phyloP scores from a whole-genome alignment of 768 basidiomycete species.

The Pilatotrama ljubarskyi region DNA sequence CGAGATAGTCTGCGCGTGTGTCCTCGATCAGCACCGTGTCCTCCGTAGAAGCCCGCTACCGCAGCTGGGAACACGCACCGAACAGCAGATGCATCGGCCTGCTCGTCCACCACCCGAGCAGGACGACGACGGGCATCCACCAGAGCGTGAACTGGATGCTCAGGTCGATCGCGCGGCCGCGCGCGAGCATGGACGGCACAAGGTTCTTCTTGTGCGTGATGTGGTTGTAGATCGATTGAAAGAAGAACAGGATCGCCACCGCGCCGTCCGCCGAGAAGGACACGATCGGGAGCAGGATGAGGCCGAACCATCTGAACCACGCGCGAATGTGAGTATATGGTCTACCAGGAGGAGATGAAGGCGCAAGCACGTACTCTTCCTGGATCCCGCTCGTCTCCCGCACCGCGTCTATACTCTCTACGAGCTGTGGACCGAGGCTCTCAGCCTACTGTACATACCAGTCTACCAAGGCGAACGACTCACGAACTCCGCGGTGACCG shows the following conservation, averaged over 20 bases:
- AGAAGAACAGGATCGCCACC: constrained; percentile 58
- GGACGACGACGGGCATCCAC: constrained; percentile 74
- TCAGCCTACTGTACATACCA: background rate
- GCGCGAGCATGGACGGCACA: constrained; percentile 59
- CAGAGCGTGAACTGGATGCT: constrained; percentile 77
- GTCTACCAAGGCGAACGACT: constrained; percentile 14
- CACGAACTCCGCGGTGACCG: constrained; percentile 71
- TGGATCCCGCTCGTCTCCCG: constrained; percentile 43
- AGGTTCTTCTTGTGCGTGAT: constrained; percentile 40
- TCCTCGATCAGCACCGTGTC: background rate
- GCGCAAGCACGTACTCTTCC: constrained; percentile 46
- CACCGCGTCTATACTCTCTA: constrained; percentile 62
- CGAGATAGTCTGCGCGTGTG: constrained; percentile 57
- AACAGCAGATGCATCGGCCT: constrained; percentile 68
- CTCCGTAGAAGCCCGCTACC: background rate
- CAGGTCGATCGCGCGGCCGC: constrained; percentile 70
- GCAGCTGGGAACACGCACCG: constrained; percentile 41
- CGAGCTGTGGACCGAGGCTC: constrained; percentile 44
- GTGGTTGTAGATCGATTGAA: constrained; percentile 43
- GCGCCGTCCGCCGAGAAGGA: constrained; percentile 74
- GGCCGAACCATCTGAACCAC: constrained; percentile 62
- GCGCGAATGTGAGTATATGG: background rate
- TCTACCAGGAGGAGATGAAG: background rate
- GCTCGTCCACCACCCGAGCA: constrained; percentile 66
- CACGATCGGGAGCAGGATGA: constrained; percentile 69